Evolutionary conservation across 805 yeast genomes (phyloP).

Genomic region (Nakazawaea siamensis): DNA sequence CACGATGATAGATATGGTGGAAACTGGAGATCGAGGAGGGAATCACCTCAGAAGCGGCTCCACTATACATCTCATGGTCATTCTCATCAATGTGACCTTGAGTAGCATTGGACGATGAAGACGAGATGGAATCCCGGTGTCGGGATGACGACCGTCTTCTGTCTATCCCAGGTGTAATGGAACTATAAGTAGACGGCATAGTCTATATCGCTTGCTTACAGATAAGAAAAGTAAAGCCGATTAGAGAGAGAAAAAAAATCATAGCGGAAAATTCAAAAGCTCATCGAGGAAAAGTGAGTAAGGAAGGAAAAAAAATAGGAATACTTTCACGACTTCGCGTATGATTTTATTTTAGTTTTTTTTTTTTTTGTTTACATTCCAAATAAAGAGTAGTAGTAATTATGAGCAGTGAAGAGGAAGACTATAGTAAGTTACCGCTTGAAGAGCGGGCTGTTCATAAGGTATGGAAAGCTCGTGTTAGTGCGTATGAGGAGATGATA

Average conservation of each 20-base stretch:
- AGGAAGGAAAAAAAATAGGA: too few species aligned
- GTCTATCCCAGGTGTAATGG: too few species aligned
- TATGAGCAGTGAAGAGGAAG: constrained; percentile 37
- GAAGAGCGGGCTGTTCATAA: constrained; percentile 61
- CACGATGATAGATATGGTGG: constrained; percentile 54
- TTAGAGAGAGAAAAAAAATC: too few species aligned
- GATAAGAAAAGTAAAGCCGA: too few species aligned
- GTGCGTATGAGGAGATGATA: constrained; percentile 66
- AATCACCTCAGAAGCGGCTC: constrained; percentile 67
- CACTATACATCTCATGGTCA: constrained; percentile 64
- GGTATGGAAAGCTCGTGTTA: constrained; percentile 81
- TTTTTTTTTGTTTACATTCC: background rate
- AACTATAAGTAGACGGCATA: too few species aligned
- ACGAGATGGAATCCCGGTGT: constrained; percentile 22
- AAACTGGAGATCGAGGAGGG: constrained; percentile 75
- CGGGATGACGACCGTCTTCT: constrained; percentile 18
- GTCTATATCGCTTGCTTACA: too few species aligned
- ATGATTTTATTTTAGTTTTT: background rate
- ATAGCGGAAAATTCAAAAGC: too few species aligned
- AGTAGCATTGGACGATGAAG: constrained; percentile 13
- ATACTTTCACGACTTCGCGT: background rate
- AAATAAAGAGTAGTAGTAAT: background rate
- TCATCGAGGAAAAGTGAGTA: too few species aligned
- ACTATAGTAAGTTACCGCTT: constrained; percentile 54
- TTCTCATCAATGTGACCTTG: constrained; percentile 40